Evolutionary conservation across 306 rosid genomes (phyloP), one percentile per base, ranked within the genome.

Genomic region (Acacia melanoxylon): DNA sequence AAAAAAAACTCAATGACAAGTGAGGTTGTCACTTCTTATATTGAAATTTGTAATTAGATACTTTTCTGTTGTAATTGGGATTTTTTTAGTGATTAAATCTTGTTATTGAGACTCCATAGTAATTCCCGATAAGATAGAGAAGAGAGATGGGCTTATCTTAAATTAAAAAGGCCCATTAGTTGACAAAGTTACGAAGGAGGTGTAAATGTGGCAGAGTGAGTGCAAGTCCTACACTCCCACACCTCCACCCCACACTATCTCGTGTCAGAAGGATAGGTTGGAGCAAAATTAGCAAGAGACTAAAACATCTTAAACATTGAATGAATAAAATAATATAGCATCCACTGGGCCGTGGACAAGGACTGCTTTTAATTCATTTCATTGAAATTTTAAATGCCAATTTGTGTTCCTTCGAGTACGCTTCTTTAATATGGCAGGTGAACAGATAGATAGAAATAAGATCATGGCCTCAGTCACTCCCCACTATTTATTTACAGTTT

Each of bases 401-500:
- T 17, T 48, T 67, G 3, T 5, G 56, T 27, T 67, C 44, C 41
- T 29, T 25, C 35, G 29, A 52, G 61, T 45, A 56, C 71, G 59
- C 37, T 4, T 45, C 44, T 76, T 84, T 80, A 84, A 59, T 80
- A 56, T 80, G 84, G 84, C 66, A 80, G 81, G 72, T 84, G 81
- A 75, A 70, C 29, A 29, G 31, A 29, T 29, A 10, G 63, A 58
- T 56, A n/a, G 25, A 37, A 37, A 56, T 11, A 12, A 12, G 59
- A 59, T 69, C 48, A 73, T 79, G 80, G 76, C 59, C 31, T 29
- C 56, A 42, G 31, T n/a, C 54, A 41, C 25, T 78, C 75, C 72
- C 58, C 9, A 56, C 15, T 65, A 33, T 15, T 54, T 52, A 33
- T 15, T 54, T 44, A 37, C 68, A 24, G 13, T 75, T 51, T 48